Evolutionary conservation across 495 filamentous ascomycete genomes (phyloP).

Genomic region (Aspergillus sclerotioniger): DNA sequence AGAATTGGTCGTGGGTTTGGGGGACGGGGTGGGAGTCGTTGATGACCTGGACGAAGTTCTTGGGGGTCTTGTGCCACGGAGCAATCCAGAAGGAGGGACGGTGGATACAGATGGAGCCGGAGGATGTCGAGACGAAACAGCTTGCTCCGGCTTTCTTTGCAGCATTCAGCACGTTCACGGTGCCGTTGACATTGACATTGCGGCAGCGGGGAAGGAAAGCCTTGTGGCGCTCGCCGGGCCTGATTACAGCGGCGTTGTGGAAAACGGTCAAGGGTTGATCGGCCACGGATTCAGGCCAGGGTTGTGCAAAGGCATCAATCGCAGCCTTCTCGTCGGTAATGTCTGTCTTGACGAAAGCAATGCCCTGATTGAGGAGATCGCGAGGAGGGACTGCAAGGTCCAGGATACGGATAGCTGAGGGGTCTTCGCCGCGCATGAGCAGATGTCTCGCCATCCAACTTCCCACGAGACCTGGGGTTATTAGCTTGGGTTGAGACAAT

Average conservation of each 20-base stretch:
- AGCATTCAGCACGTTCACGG: conserved; percentile 47
- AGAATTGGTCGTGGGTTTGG: conserved; percentile 46
- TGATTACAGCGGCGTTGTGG: conserved; percentile 56
- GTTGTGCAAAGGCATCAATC: conserved; percentile 45
- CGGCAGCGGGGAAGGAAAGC: conserved; percentile 43
- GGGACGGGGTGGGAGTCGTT: conserved; percentile 47
- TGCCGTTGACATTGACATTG: conserved; percentile 56
- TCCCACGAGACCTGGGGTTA: conserved; percentile 49
- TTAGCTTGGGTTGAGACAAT: conserved; percentile 1
- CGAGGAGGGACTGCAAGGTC: conserved; percentile 48
- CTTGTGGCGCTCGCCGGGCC: conserved; percentile 46
- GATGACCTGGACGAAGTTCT: conserved; percentile 41
- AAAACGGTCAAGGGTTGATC: conserved; percentile 54
- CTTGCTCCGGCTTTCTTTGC: conserved; percentile 45
- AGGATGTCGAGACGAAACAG: conserved; percentile 56
- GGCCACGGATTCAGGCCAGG: conserved; percentile 47
- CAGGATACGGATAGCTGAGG: conserved; percentile 53
- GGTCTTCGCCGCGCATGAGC: conserved; percentile 51
- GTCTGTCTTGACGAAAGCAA: conserved; percentile 51
- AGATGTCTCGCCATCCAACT: conserved; percentile 55
- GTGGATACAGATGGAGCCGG: conserved; percentile 47
- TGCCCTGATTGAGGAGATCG: conserved; percentile 36
- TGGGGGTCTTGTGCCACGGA: conserved; percentile 45
- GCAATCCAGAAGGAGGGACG: conserved; percentile 47
- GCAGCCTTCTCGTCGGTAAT: conserved; percentile 49